Percentiles rank a stretch among this genome's conserved stretches.
These are phyloP conservation scores for Vigna angularis DNA, from an alignment of 306 rosid genomes.

Conservation along the genomic window DNA sequence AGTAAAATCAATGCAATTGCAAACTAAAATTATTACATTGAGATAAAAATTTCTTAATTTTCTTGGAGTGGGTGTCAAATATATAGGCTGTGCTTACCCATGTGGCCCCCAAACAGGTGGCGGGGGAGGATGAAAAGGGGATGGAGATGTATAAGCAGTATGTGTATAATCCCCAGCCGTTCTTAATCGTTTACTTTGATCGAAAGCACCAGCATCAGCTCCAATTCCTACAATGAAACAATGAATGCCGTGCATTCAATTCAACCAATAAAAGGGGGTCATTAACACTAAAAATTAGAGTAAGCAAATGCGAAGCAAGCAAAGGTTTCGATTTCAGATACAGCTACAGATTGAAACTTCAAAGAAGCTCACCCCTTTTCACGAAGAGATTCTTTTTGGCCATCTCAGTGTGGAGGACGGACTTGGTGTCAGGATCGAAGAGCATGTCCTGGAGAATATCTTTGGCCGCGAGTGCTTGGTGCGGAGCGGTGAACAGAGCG, in stretches of 20 bases:
- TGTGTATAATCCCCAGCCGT: constrained; percentile 89
- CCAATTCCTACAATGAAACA: constrained; percentile 64
- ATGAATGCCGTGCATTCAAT: background rate
- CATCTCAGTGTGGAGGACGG: constrained; percentile 97
- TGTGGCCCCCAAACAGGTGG: constrained; percentile 93
- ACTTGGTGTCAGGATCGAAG: constrained; percentile 84
- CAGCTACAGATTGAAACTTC: background rate
- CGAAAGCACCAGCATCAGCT: constrained; percentile 75
- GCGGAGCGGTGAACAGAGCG: constrained; percentile 79
- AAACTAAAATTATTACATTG: background rate
- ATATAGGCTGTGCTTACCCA: constrained; percentile 56
- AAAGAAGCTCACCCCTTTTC: constrained; percentile 58
- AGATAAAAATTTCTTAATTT: too few species aligned
- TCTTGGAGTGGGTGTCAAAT: too few species aligned
- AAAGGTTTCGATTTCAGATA: background rate
- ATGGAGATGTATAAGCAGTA: constrained; percentile 78
- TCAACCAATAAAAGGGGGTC: too few species aligned
- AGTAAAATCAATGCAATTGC: background rate
- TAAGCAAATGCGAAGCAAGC: background rate
- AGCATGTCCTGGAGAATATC: constrained; percentile 94
- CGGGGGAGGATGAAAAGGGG: constrained; percentile 90
- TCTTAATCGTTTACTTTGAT: constrained; percentile 85
- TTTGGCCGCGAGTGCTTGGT: constrained; percentile 84
- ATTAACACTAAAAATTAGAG: background rate
- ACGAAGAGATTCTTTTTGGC: constrained; percentile 97